These are phyloP conservation scores for Cucumis variabilis DNA, from an alignment of 331 rosid genomes.

Conservation along the genomic window DNA sequence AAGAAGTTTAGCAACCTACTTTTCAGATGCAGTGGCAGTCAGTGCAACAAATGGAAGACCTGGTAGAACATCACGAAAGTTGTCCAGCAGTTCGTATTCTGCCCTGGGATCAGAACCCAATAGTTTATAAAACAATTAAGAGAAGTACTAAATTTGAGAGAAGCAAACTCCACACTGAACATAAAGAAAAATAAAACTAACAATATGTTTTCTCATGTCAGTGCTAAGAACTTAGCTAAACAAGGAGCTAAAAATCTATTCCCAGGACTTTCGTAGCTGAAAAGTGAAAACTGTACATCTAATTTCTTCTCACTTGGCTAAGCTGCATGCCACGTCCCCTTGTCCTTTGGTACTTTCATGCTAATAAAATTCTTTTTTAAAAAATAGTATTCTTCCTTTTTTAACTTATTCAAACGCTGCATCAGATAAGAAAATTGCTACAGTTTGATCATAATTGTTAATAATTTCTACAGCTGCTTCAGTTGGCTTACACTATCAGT, in stretches of 20 bases:
- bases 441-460: neutral
- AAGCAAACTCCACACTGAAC: neutral
- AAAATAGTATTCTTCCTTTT: neutral
- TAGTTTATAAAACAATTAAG: neutral
- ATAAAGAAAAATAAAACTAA: neutral
- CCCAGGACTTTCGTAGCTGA: neutral
- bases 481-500: neutral
- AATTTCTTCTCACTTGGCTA: neutral
- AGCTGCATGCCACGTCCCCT: neutral
- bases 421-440: neutral
- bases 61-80: constrained; percentile 66
- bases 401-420: neutral
- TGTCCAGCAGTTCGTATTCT: constrained; percentile 79
- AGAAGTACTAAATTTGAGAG: constrained; percentile 20
- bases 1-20: constrained; percentile 49
- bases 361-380: neutral
- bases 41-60: constrained; percentile 89
- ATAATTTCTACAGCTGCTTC: neutral
- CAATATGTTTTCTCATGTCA: neutral
- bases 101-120: constrained; percentile 49
- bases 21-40: constrained; percentile 96
- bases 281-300: neutral
- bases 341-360: neutral
- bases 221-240: neutral
- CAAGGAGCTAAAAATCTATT: neutral